A percentile compares a stretch with the other conserved stretches of the same genome.
phyloP scores from a whole-genome alignment of 371 early-diverging fungal species.

The Rhizomucor miehei region DNA sequence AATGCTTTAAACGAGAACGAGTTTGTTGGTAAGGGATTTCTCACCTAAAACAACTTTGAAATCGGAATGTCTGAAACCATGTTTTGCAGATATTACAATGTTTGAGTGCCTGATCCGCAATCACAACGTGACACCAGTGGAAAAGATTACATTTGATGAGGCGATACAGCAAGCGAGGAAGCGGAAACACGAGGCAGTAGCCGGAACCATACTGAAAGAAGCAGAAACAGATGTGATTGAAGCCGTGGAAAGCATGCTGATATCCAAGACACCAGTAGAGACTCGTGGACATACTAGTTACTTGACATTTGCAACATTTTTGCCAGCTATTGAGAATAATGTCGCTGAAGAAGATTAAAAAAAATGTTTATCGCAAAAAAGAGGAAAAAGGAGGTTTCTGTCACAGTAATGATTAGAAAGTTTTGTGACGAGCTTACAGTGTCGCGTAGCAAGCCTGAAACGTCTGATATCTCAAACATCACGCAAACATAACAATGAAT shows the following conservation, averaged over 20 bases:
- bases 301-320: slow-evolving; percentile 85
- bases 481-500: not conserved
- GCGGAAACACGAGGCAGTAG: slow-evolving; percentile 33
- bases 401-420: too few species aligned
- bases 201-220: slow-evolving; percentile 22
- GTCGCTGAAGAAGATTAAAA: slow-evolving; percentile 3
- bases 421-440: too few species aligned
- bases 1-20: slow-evolving; percentile 72
- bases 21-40: slow-evolving; percentile 64
- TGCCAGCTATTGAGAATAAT: slow-evolving; percentile 43
- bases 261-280: slow-evolving; percentile 41
- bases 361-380: not conserved
- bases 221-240: slow-evolving; percentile 18
- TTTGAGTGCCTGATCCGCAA: slow-evolving; percentile 72
- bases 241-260: slow-evolving; percentile 33
- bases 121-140: slow-evolving; percentile 52
- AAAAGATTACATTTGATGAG: slow-evolving; percentile 48
- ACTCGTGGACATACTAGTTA: slow-evolving; percentile 89
- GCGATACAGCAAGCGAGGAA: slow-evolving; percentile 45
- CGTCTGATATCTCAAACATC: not conserved
- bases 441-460: too few species aligned
- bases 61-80: too few species aligned
- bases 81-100: slow-evolving; percentile 74
- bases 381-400: not conserved
- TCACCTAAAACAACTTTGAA: not conserved